Base-by-base conservation (phyloP, 176 grass and related monocot species). In the Cenchrus purpureus region DNA sequence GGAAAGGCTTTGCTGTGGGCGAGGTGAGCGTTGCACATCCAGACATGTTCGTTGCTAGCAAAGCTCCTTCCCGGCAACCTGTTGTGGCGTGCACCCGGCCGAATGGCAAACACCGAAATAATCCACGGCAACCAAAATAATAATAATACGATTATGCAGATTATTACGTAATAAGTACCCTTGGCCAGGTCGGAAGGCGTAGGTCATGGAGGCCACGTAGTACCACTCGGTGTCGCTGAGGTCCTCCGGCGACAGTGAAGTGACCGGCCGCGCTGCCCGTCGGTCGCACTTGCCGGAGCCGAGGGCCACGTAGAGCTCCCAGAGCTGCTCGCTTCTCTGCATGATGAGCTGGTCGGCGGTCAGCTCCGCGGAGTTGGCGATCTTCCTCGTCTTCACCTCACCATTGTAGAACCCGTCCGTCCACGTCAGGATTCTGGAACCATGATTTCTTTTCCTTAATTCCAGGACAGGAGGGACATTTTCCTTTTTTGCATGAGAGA, bases 171-270 rank as follows among this genome's bases (percentile, higher is more conserved):
- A 15, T 12, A 19, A 16, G 32, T 74, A 98, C 96, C 96, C 91
- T 92, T 91, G 89, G 66, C 85, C 86, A 5, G 71, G 91, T 15
- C 55, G 52, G 86, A 98, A 98, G 56, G 81, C 84, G 86, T 95
- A 98, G 80, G 91, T 92, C 96, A 98, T 98, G 89, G 89, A 95
- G 83, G 95, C 60, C 9, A 95, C 83, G 78, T 98, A 98, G 76
- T 94, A 98, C 93, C 93, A 98, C 49, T 98, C 96, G 4, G 87
- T 75, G 65, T 92, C 93, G 0, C 89, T 87, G 56, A 98, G 88
- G 65, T 98, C 93, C 48, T 98, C 96, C 51, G 93, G 96, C 71
- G 93, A 92, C n/a, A 98, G 83, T 0, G 89, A 85, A 44, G 81
- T 87, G 2, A 63, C 88, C 11, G 93, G 91, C 8, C 96, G 91